Base-by-base conservation (phyloP, 75 land plant genomes). In the Pinus taeda region DNA sequence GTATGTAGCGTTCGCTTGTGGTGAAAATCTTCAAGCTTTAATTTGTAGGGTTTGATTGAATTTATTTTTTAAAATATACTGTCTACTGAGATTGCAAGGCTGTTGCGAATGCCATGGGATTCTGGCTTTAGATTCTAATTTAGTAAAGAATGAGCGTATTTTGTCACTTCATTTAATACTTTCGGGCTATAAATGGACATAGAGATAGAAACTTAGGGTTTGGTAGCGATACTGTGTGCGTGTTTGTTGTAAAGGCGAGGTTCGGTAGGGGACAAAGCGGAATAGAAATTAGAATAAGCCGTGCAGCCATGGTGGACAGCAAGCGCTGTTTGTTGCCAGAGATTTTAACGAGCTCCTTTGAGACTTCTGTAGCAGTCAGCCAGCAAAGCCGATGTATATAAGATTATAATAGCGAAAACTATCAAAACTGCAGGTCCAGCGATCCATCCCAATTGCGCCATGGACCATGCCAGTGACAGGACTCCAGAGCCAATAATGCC, bases 401-500 rank as follows among this genome's bases (percentile, higher is more conserved):
- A 82, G 33, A 87, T 89, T 29, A 81, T 73, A 4, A 80, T 9
- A 63, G 91, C 69, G 74, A 89, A 89, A 3, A 75, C 63, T 20
- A 89, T 58, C 15, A 89, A 80, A 18, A 75, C 81, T 12, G 61
- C 37, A 3, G 90, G 87, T 3, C 91, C 90, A 0, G 73, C 82
- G 3, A 82, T 70, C 91, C 91, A 89, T 6, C 91, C 91, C 75
- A 89, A 78, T 70, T 89, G 91, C 6, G 90, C 86, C 29, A 85
- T 76, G n/a, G 88, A 81, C 91, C 91, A 89, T 36, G 91, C 74
- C 59, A 89, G 72, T 13, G 91, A 84, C 3, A 89, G 66, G 24
- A 89, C 90, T n/a, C 91, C 91, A 1, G 91, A 89, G 4, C 91
- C 91, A 45, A 89, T 89, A 17, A 89, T 24, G 91, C 91, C 4